phyloP scores from a whole-genome alignment of 164 flowering plant genomes.

The Stephania japonica region DNA sequence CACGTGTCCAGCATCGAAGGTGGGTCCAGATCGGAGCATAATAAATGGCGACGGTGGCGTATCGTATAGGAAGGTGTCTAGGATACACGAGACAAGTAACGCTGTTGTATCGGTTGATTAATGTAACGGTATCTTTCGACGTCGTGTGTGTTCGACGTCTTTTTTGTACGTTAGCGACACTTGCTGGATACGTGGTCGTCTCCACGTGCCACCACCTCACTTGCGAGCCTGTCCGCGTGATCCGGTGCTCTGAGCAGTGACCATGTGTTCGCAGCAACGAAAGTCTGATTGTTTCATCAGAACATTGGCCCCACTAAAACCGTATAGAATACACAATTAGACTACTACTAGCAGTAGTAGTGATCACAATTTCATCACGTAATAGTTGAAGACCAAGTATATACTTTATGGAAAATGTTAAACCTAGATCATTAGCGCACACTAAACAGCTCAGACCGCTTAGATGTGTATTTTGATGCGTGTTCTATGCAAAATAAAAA shows the following conservation, averaged over 20 bases:
- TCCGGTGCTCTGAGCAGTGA: neutral
- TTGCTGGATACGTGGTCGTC: neutral
- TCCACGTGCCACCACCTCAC: slow-evolving; percentile 4
- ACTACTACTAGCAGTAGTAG: too few species aligned
- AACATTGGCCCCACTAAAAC: too few species aligned
- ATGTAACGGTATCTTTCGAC: neutral
- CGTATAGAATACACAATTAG: too few species aligned
- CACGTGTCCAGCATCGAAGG: neutral
- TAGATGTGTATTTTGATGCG: too few species aligned
- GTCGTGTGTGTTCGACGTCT: neutral
- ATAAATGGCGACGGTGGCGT: neutral
- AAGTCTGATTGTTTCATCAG: too few species aligned
- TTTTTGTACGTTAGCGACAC: neutral
- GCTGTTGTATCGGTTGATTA: neutral
- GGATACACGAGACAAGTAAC: neutral
- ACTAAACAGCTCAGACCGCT: too few species aligned
- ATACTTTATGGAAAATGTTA: too few species aligned
- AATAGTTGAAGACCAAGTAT: too few species aligned
- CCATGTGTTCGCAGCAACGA: neutral
- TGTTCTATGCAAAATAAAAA: too few species aligned
- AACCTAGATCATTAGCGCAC: too few species aligned
- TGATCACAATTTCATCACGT: too few species aligned
- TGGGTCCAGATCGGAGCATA: neutral
- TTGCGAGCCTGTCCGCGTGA: neutral
- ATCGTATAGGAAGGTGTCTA: neutral